Conservation (phyloP, 2,329 filamentous ascomycete species). For the Bretziella fagacearum region DNA sequence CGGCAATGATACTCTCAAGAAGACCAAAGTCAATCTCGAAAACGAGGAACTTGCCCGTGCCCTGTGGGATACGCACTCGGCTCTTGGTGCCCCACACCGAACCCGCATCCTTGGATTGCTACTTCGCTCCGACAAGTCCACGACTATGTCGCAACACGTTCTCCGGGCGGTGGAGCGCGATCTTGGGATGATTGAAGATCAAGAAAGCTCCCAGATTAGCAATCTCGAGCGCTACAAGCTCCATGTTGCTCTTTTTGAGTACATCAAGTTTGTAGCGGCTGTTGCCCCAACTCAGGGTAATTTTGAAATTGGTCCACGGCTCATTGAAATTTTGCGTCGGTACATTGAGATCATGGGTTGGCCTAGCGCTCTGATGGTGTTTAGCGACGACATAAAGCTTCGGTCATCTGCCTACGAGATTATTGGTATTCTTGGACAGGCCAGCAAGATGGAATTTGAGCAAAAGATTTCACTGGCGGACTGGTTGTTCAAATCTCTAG, state of each 20-base stretch:
- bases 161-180: constrained; percentile 44
- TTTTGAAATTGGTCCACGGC: constrained; percentile 48
- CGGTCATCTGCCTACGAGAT: constrained; percentile 78
- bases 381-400: constrained; percentile 45
- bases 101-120: constrained; percentile 61
- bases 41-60: constrained; percentile 42
- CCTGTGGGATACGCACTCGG: constrained; percentile 58
- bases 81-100: constrained; percentile 54
- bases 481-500: constrained; percentile 73
- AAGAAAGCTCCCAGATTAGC: constrained; percentile 21
- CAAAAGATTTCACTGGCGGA: constrained; percentile 38
- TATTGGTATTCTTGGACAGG: constrained; percentile 63
- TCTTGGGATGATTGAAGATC: neutral
- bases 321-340: constrained; percentile 50
- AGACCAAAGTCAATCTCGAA: constrained; percentile 59
- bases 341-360: constrained; percentile 73
- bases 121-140: constrained; percentile 58
- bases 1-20: constrained; percentile 80
- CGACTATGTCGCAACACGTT: constrained; percentile 48
- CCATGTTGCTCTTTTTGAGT: constrained; percentile 66
- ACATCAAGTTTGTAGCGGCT: constrained; percentile 71
- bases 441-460: constrained; percentile 37
- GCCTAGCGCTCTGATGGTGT: constrained; percentile 47
- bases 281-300: constrained; percentile 43
- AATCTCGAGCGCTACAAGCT: constrained; percentile 65